Evolutionary conservation across 2,329 filamentous ascomycete genomes (phyloP).

Genomic region (Xylariales sp.): DNA sequence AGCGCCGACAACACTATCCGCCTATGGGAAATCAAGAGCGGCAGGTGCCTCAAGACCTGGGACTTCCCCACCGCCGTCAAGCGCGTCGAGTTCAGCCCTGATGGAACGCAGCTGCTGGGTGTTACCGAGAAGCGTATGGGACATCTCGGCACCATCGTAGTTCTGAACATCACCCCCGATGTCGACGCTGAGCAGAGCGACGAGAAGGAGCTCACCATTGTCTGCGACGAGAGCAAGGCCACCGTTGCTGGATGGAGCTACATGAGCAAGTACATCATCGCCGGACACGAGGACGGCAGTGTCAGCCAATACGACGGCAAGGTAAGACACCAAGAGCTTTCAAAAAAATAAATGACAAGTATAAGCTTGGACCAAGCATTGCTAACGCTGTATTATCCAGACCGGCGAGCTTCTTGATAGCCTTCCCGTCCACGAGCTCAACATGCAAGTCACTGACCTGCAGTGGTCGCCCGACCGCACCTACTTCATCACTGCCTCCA

Average conservation of each 20-base stretch:
- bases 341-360: not conserved
- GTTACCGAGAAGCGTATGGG: conserved; percentile 99
- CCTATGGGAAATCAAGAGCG: conserved; percentile 92
- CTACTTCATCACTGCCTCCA: conserved; percentile 97
- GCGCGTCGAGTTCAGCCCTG: conserved; percentile 94
- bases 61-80: conserved; percentile 97
- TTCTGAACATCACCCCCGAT: conserved; percentile 84
- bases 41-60: conserved; percentile 93
- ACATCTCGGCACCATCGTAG: conserved; percentile 88
- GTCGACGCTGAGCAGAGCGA: conserved; percentile 77
- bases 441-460: conserved; percentile 80
- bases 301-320: conserved; percentile 90
- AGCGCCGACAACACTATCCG: conserved; percentile 98
- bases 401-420: conserved; percentile 79
- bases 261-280: conserved; percentile 91
- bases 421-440: conserved; percentile 79
- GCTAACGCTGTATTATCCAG: conserved; percentile 30
- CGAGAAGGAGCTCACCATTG: conserved; percentile 80
- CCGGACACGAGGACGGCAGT: conserved; percentile 93
- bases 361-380: not conserved
- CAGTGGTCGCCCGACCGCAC: conserved; percentile 93
- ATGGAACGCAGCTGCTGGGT: conserved; percentile 83
- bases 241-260: conserved; percentile 97
- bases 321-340: too few species aligned
- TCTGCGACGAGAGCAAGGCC: conserved; percentile 93